A percentile compares a stretch with the other conserved stretches of the same genome.
Evolutionary conservation across 2,329 filamentous ascomycete genomes (phyloP).

Genomic region (Microdochium nivale): DNA sequence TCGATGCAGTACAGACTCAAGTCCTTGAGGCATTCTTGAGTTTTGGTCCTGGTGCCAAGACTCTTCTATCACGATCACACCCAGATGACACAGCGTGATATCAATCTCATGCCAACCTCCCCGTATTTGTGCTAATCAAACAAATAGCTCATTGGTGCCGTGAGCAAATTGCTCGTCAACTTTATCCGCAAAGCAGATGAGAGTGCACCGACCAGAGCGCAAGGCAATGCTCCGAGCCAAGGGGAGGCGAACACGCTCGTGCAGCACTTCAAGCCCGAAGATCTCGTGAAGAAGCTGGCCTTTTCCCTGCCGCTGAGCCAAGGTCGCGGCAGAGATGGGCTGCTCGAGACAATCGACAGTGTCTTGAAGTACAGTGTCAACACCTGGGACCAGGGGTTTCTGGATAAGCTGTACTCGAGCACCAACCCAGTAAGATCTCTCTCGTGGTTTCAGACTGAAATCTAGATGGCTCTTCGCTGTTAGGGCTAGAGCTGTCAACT

Average conservation of each 20-base stretch:
- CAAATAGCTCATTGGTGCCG: slow-evolving; percentile 55
- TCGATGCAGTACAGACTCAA: too few relatives aligned
- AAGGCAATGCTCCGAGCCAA: slow-evolving; percentile 38
- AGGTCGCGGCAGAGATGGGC: slow-evolving; percentile 60
- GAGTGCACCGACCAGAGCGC: slow-evolving; percentile 40
- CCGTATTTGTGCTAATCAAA: neutral
- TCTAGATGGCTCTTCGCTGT: too few relatives aligned
- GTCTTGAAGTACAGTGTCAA: slow-evolving; percentile 85
- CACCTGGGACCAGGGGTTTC: slow-evolving; percentile 95
- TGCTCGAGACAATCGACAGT: slow-evolving; percentile 61
- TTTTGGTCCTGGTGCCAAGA: neutral
- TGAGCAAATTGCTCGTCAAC: slow-evolving; percentile 59
- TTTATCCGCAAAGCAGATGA: slow-evolving; percentile 66
- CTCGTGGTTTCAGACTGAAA: too few relatives aligned
- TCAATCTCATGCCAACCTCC: neutral
- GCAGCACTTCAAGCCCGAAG: slow-evolving; percentile 50
- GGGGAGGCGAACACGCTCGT: slow-evolving; percentile 50
- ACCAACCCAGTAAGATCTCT: slow-evolving; percentile 64
- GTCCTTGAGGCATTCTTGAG: neutral
- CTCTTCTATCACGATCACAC: neutral
- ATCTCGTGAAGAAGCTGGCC: slow-evolving; percentile 44
- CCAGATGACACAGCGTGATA: neutral
- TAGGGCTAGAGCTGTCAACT: too few relatives aligned
- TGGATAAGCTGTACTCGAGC: slow-evolving; percentile 91
- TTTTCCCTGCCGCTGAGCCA: slow-evolving; percentile 47